Conservation (phyloP, 2,329 filamentous ascomycete species). For the Gaeumannomyces tritici region DNA sequence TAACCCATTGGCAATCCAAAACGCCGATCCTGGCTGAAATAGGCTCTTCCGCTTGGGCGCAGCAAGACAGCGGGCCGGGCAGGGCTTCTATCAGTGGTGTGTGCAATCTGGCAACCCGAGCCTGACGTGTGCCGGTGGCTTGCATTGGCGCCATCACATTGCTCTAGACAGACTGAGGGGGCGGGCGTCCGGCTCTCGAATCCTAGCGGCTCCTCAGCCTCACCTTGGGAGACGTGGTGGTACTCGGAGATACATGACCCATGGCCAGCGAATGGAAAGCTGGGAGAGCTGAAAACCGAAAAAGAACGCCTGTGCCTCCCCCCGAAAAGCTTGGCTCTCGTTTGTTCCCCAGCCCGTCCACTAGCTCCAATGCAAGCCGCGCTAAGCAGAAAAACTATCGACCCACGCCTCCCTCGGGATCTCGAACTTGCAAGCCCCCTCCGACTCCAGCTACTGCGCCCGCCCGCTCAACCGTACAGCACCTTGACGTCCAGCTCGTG, state of each 20-base stretch:
- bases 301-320: background rate
- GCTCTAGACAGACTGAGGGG: no score
- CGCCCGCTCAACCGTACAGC: background rate
- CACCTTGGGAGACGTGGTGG: background rate
- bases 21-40: no score
- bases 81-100: no score
- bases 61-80: no score
- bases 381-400: background rate
- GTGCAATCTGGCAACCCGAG: no score
- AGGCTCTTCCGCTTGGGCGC: no score
- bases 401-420: background rate
- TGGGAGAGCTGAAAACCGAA: background rate
- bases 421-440: no score
- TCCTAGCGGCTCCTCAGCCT: background rate
- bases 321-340: background rate
- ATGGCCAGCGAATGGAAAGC: background rate
- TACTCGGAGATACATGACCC: background rate
- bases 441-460: no score
- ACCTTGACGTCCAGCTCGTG: background rate
- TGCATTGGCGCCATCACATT: no score
- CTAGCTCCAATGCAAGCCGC: background rate
- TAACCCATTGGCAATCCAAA: no score
- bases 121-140: no score
- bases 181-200: no score
- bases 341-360: background rate